Evolutionary conservation across 192 early-diverging fungal species (phyloP).

Genomic region (Podila horticola): DNA sequence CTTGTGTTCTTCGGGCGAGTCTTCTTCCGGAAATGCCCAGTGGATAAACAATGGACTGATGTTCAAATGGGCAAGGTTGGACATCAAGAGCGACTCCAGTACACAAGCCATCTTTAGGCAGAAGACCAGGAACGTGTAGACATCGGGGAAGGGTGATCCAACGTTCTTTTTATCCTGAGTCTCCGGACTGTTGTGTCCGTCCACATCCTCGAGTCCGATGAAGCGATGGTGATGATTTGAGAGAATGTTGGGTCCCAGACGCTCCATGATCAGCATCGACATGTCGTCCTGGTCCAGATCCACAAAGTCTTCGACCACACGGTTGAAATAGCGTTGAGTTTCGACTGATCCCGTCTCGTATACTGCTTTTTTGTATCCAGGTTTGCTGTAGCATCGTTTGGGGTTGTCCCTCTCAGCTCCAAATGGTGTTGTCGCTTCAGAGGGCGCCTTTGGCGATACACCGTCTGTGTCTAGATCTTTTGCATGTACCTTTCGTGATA

Average conservation of each 20-base stretch:
- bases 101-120: slow-evolving; percentile 36
- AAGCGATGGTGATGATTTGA: slow-evolving; percentile 29
- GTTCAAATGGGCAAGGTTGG: slow-evolving; percentile 32
- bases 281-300: slow-evolving; percentile 37
- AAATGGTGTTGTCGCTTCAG: background rate
- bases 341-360: slow-evolving; percentile 36
- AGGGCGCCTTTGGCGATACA: background rate
- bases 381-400: slow-evolving; percentile 3
- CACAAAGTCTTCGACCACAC: slow-evolving; percentile 39
- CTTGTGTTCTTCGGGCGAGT: background rate
- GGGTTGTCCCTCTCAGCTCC: background rate
- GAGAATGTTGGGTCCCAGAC: slow-evolving; percentile 32
- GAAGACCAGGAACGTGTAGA: slow-evolving; percentile 36
- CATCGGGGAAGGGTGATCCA: slow-evolving; percentile 42
- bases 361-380: slow-evolving; percentile 8
- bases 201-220: slow-evolving; percentile 27
- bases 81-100: slow-evolving; percentile 16
- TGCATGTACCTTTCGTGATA: background rate
- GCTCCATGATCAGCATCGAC: slow-evolving; percentile 34
- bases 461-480: background rate
- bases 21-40: slow-evolving; percentile 14
- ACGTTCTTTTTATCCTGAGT: slow-evolving; percentile 7
- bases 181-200: slow-evolving; percentile 15
- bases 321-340: slow-evolving; percentile 33
- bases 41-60: slow-evolving; percentile 38